Evolutionary conservation across 202 grass and related monocot species (phyloP).

Genomic region (Musa balbisiana): DNA sequence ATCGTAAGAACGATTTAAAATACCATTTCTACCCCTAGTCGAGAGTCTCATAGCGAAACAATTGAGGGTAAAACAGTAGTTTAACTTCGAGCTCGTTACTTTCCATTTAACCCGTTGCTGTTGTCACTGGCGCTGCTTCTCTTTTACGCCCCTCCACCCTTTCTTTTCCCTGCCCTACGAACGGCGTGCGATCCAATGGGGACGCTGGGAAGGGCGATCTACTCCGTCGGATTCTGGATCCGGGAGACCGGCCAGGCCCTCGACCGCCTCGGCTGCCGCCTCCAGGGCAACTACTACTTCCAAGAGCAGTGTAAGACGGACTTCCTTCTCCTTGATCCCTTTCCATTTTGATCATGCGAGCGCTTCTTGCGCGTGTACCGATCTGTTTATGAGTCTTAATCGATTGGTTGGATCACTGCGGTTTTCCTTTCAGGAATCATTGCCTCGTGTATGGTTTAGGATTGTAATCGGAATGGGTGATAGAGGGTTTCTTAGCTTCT

Average conservation of each 20-base stretch:
- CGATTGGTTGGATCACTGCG: not conserved
- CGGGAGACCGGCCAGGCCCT: slow-evolving; percentile 11
- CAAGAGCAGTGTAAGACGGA: slow-evolving; percentile 2
- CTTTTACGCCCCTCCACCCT: not conserved
- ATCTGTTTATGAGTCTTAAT: not conserved
- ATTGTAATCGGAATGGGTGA: not conserved
- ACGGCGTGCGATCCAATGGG: not conserved
- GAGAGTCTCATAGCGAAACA: too few species aligned
- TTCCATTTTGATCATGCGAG: too few species aligned
- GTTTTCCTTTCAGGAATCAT: not conserved
- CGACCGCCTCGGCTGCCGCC: slow-evolving; percentile 1
- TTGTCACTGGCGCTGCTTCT: not conserved
- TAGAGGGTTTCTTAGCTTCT: too few species aligned
- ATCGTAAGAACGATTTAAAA: too few species aligned
- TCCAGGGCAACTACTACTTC: slow-evolving; percentile 13
- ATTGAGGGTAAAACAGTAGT: too few species aligned
- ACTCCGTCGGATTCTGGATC: slow-evolving; percentile 11
- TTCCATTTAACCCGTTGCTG: not conserved
- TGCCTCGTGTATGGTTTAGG: not conserved
- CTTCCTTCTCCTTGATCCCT: not conserved
- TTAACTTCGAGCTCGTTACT: slow-evolving; percentile 22
- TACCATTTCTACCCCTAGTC: too few species aligned
- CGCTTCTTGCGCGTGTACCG: not conserved
- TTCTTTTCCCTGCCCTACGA: not conserved
- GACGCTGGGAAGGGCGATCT: slow-evolving; percentile 9